phyloP scores from a whole-genome alignment of 352 stramenopile genomes.

The Albugo candida region DNA sequence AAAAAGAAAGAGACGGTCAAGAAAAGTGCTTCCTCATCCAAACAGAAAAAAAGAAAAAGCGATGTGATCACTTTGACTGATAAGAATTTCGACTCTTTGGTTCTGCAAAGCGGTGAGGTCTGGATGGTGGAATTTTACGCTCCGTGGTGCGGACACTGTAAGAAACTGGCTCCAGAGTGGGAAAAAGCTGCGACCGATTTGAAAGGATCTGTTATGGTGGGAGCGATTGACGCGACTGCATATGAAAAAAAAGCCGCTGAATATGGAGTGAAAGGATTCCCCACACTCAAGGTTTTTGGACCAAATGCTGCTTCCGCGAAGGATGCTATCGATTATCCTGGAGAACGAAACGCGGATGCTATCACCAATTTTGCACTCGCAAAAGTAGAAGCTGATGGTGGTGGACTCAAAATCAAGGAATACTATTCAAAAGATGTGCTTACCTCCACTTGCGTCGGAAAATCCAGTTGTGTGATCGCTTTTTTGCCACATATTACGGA shows the following conservation, averaged over 20 bases:
- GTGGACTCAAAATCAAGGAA: slow-evolving; percentile 63
- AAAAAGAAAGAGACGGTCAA: slow-evolving; percentile 11
- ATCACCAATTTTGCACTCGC: slow-evolving; percentile 68
- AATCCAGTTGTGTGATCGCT: slow-evolving; percentile 79
- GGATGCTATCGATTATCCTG: slow-evolving; percentile 74
- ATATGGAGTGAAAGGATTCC: slow-evolving; percentile 86
- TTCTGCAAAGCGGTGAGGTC: slow-evolving; percentile 79
- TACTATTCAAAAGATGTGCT: slow-evolving; percentile 38
- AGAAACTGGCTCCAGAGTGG: slow-evolving; percentile 81
- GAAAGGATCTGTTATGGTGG: slow-evolving; percentile 79
- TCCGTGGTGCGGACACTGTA: slow-evolving; percentile 86
- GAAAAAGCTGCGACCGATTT: slow-evolving; percentile 77
- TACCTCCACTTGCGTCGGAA: slow-evolving; percentile 69
- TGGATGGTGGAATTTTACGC: slow-evolving; percentile 87
- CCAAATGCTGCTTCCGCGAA: slow-evolving; percentile 27
- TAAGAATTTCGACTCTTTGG: slow-evolving; percentile 80
- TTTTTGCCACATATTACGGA: slow-evolving; percentile 82
- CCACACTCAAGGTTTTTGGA: slow-evolving; percentile 90
- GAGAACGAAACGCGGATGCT: slow-evolving; percentile 54
- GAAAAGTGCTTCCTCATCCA: slow-evolving; percentile 15
- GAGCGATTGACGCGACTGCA: slow-evolving; percentile 81
- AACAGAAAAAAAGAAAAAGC: slow-evolving; percentile 16
- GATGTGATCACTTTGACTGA: slow-evolving; percentile 81
- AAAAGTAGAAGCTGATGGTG: slow-evolving; percentile 46
- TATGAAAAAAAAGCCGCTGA: slow-evolving; percentile 78